These are phyloP conservation scores for Dactylellina parvicollis DNA, from an alignment of 2,329 filamentous ascomycete genomes.

Conservation along the genomic window DNA sequence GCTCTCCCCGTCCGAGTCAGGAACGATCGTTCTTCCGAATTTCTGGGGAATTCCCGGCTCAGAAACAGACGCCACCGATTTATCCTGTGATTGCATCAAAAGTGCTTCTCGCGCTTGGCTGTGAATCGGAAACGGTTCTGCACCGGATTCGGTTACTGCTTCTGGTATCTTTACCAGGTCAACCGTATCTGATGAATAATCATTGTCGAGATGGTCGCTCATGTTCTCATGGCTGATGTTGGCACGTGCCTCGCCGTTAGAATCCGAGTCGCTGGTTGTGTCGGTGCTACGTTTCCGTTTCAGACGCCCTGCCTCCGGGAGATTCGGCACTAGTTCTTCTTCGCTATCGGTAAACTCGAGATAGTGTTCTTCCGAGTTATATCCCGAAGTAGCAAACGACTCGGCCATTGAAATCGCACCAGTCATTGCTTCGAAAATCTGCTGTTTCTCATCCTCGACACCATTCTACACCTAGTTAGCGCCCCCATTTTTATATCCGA, in stretches of 20 bases:
- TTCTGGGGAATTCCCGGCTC: slow-evolving; percentile 45
- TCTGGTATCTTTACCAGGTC: slow-evolving; percentile 35
- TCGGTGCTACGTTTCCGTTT: slow-evolving; percentile 48
- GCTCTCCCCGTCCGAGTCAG: slow-evolving; percentile 52
- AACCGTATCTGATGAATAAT: slow-evolving; percentile 45
- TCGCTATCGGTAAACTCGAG: slow-evolving; percentile 31
- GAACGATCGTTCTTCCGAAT: slow-evolving; percentile 42
- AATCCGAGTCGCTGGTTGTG: slow-evolving; percentile 2
- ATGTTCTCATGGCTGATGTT: neutral
- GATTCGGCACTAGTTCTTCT: slow-evolving; percentile 9
- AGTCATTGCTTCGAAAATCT: slow-evolving; percentile 37
- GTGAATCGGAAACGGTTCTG: slow-evolving; percentile 21
- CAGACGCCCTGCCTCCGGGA: slow-evolving; percentile 19
- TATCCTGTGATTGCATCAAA: neutral
- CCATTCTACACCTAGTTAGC: slow-evolving; percentile 48
- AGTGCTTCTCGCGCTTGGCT: slow-evolving; percentile 31
- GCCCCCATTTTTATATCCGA: slow-evolving; percentile 25
- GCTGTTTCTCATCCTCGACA: slow-evolving; percentile 47
- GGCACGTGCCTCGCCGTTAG: neutral
- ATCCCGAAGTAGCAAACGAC: slow-evolving; percentile 24
- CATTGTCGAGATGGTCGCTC: neutral
- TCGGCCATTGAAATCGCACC: slow-evolving; percentile 53
- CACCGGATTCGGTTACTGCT: slow-evolving; percentile 5
- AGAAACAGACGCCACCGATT: neutral
- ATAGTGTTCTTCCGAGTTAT: slow-evolving; percentile 47